Conservation (phyloP, 495 filamentous ascomycete species). For the Cenococcum geophilum region DNA sequence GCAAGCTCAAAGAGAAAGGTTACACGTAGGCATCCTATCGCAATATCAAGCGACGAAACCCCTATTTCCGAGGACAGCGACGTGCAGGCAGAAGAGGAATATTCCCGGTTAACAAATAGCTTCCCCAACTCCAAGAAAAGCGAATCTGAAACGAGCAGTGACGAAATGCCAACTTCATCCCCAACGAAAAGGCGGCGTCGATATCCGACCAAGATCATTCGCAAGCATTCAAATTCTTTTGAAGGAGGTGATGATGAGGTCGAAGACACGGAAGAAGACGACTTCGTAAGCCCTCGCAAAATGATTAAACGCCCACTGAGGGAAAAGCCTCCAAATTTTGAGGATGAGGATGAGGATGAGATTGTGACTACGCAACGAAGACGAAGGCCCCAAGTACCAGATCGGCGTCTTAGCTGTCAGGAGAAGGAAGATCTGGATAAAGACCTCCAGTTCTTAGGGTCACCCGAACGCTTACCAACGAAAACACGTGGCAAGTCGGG, state of each 20-base stretch:
- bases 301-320: background rate
- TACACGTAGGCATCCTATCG: background rate
- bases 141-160: slow-evolving; percentile 13
- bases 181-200: slow-evolving; percentile 4
- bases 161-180: slow-evolving; percentile 13
- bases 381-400: background rate
- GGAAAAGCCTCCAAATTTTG: background rate
- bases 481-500: slow-evolving; percentile 17
- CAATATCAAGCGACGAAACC: background rate
- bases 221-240: slow-evolving; percentile 27
- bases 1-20: background rate
- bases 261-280: slow-evolving; percentile 17
- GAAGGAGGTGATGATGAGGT: slow-evolving; percentile 13
- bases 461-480: slow-evolving; percentile 23
- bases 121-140: too few relatives aligned
- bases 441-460: slow-evolving; percentile 35
- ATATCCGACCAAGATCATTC: background rate
- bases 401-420: slow-evolving; percentile 1
- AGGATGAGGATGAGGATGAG: slow-evolving; percentile 20
- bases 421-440: slow-evolving; percentile 37
- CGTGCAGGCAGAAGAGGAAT: background rate
- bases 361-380: slow-evolving; percentile 13
- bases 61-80: background rate
- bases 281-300: slow-evolving; percentile 13
- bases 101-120: too few relatives aligned